A percentile compares a stretch with the other conserved stretches of the same genome.
Conservation (phyloP, 2,329 filamentous ascomycete species). For the Nannizziopsis arthrosporioides region DNA sequence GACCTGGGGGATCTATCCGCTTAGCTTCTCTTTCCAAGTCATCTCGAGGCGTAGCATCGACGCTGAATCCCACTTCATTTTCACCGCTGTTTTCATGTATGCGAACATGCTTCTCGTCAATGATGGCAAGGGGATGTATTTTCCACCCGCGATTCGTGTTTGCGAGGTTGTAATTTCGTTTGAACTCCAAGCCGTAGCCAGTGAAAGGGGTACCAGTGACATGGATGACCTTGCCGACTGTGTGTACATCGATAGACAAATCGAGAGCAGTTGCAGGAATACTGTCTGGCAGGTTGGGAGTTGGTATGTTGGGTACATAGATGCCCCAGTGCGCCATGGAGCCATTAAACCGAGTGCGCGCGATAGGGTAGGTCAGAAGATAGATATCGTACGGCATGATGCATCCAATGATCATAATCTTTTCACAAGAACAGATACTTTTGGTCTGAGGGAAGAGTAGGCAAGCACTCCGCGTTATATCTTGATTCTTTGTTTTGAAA, state of each 20-base stretch:
- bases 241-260: background rate
- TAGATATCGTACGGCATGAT: slow-evolving; percentile 2
- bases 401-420: background rate
- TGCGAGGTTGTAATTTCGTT: slow-evolving; percentile 14
- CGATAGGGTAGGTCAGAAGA: slow-evolving; percentile 7
- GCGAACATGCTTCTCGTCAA: slow-evolving; percentile 8
- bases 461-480: too few species aligned
- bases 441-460: too few species aligned
- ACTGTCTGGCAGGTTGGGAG: background rate
- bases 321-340: slow-evolving; percentile 10
- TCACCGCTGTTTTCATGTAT: background rate
- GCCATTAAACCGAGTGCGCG: slow-evolving; percentile 1
- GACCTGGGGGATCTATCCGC: slow-evolving; percentile 12
- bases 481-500: too few species aligned
- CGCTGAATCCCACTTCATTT: background rate
- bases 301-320: slow-evolving; percentile 5
- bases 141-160: slow-evolving; percentile 11
- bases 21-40: slow-evolving; percentile 10
- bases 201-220: slow-evolving; percentile 14
- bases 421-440: too few species aligned
- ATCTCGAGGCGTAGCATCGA: slow-evolving; percentile 12
- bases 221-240: slow-evolving; percentile 15
- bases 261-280: background rate
- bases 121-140: slow-evolving; percentile 9
- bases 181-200: slow-evolving; percentile 16